These are phyloP conservation scores for Musa acuminata DNA, from an alignment of 176 grass and related monocot genomes.

Conservation along the genomic window DNA sequence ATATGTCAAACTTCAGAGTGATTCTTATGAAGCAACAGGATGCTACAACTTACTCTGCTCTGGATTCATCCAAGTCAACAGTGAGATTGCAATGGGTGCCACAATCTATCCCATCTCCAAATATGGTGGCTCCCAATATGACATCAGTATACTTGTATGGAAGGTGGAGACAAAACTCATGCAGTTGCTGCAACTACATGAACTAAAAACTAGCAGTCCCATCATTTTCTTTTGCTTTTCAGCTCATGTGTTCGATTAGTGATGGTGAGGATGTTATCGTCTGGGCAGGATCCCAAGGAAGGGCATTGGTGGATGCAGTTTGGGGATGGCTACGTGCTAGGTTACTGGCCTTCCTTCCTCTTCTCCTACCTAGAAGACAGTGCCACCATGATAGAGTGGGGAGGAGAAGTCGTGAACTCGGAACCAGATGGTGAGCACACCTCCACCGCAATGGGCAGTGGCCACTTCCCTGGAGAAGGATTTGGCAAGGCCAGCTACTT, in stretches of 20 bases:
- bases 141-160: neutral
- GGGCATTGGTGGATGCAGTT: conserved; percentile 17
- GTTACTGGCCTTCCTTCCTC: conserved; percentile 14
- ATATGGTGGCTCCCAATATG: conserved; percentile 3
- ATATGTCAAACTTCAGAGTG: neutral
- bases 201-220: neutral
- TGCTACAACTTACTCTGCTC: conserved; percentile 13
- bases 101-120: neutral
- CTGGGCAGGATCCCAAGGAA: neutral
- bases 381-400: conserved; percentile 6
- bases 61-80: conserved; percentile 8
- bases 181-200: neutral
- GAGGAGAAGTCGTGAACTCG: conserved; percentile 11
- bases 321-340: neutral
- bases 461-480: conserved; percentile 1
- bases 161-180: neutral
- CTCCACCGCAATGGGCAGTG: conserved; percentile 7
- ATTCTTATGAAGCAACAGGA: conserved; percentile 4
- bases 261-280: neutral
- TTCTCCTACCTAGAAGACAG: neutral
- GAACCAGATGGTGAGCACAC: conserved; percentile 11
- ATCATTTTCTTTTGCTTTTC: neutral
- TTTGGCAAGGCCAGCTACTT: conserved; percentile 4
- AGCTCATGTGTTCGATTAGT: neutral
- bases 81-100: conserved; percentile 3